Percentiles rank a stretch among this genome's conserved stretches.
phyloP scores from a whole-genome alignment of 108 stramenopile genomes.

The Cyclotella distinguenda region DNA sequence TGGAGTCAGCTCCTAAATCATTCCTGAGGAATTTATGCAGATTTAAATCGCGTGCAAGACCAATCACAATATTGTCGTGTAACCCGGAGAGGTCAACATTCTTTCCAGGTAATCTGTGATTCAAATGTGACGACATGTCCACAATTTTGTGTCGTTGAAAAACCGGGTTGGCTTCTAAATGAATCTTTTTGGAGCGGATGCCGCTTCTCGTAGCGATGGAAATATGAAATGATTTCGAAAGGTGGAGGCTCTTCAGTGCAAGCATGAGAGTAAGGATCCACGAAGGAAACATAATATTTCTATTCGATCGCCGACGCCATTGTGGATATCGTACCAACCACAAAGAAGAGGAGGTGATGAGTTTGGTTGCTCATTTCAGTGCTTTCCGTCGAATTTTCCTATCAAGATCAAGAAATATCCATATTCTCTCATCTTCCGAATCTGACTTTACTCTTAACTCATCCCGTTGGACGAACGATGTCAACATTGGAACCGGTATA shows the following conservation, averaged over 20 bases:
- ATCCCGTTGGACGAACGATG: no score
- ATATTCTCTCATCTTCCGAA: no score
- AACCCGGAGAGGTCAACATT: slow-evolving; percentile 14
- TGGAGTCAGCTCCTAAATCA: neutral
- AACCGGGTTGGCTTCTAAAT: neutral
- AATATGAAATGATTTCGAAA: slow-evolving; percentile 2
- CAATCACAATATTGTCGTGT: neutral
- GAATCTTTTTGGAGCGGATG: neutral
- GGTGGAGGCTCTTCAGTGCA: neutral
- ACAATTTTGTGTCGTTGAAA: neutral
- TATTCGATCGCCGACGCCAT: neutral
- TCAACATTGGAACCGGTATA: no score
- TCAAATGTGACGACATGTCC: neutral
- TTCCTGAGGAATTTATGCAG: slow-evolving; percentile 4
- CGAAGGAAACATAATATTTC: neutral
- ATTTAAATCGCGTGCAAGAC: slow-evolving; percentile 10
- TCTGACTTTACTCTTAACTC: no score
- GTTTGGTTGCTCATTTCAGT: no score
- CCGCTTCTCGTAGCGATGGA: neutral
- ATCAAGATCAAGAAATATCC: no score
- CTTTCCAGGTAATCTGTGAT: neutral
- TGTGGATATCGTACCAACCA: no score
- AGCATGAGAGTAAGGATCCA: neutral
- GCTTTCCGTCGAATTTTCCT: no score
- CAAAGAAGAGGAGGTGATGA: no score